Evolutionary conservation across 805 yeast genomes (phyloP).

Genomic region (Ogataea trehalophila): DNA sequence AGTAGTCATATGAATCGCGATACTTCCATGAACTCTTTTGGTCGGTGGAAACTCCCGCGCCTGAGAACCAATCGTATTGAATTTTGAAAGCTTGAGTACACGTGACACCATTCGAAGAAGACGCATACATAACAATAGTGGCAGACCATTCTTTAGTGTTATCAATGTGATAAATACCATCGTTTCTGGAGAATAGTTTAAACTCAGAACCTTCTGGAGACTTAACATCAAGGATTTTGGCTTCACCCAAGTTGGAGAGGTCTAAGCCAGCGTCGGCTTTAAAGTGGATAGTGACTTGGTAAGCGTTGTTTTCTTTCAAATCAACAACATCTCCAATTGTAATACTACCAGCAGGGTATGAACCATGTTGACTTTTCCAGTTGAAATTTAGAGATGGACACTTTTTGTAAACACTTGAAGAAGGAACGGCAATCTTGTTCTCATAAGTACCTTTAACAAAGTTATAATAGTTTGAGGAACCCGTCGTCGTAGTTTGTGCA

Average conservation of each 20-base stretch:
- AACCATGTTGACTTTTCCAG: constrained; percentile 5
- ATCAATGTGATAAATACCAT: constrained; percentile 14
- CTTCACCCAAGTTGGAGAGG: constrained; percentile 19
- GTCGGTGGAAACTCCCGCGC: too few relatives aligned
- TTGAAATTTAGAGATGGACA: constrained; percentile 16
- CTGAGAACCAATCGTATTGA: too few relatives aligned
- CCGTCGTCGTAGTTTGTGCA: not conserved
- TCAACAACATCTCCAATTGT: constrained; percentile 8
- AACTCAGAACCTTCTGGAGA: constrained; percentile 23
- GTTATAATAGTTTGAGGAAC: not conserved
- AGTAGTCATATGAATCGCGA: too few relatives aligned
- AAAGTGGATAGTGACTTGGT: constrained; percentile 16
- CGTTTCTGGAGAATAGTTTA: constrained; percentile 23
- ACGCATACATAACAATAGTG: too few relatives aligned
- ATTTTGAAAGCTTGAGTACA: too few relatives aligned
- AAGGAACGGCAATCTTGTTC: not conserved
- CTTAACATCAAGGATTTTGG: constrained; percentile 25
- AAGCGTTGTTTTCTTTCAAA: constrained; percentile 6
- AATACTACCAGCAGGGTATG: constrained; percentile 16
- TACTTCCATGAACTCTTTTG: too few relatives aligned
- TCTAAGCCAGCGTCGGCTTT: constrained; percentile 6
- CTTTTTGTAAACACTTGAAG: not conserved
- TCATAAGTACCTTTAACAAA: constrained; percentile 8
- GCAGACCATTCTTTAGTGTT: constrained; percentile 7
- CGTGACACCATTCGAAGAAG: too few relatives aligned